These are phyloP conservation scores for Myochromella boudieri DNA, from an alignment of 768 basidiomycete genomes.

Conservation along the genomic window DNA sequence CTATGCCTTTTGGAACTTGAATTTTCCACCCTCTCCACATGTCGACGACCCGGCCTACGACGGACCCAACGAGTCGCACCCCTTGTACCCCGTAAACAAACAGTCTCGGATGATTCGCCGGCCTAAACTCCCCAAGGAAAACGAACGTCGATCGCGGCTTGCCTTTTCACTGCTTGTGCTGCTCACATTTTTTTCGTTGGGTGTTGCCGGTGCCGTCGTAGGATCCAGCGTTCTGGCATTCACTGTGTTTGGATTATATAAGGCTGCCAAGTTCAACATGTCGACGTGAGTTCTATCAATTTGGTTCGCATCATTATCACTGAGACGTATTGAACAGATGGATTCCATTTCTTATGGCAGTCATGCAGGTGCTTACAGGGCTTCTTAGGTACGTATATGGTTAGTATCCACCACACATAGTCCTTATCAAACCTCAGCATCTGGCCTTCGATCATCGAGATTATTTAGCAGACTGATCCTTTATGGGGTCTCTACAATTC, in stretches of 20 bases:
- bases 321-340: constrained; percentile 28
- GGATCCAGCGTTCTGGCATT: constrained; percentile 47
- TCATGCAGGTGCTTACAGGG: constrained; percentile 41
- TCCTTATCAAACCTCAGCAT: constrained; percentile 25
- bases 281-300: constrained; percentile 40
- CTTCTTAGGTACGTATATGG: constrained; percentile 34
- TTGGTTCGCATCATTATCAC: background rate
- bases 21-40: constrained; percentile 39
- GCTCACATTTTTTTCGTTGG: constrained; percentile 37
- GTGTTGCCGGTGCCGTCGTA: constrained; percentile 46
- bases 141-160: constrained; percentile 44
- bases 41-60: constrained; percentile 8
- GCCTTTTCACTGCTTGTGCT: constrained; percentile 48
- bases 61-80: constrained; percentile 14
- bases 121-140: constrained; percentile 22
- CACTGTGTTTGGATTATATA: constrained; percentile 43
- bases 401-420: background rate
- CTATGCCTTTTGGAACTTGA: constrained; percentile 53
- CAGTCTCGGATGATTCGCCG: background rate
- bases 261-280: constrained; percentile 46
- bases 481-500: constrained; percentile 2
- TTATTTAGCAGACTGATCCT: constrained; percentile 27
- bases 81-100: constrained; percentile 12
- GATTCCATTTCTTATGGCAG: constrained; percentile 46
- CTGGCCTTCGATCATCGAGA: constrained; percentile 46